Conservation (phyloP, 73 alveolate species). For the Uronychia binucleata region DNA sequence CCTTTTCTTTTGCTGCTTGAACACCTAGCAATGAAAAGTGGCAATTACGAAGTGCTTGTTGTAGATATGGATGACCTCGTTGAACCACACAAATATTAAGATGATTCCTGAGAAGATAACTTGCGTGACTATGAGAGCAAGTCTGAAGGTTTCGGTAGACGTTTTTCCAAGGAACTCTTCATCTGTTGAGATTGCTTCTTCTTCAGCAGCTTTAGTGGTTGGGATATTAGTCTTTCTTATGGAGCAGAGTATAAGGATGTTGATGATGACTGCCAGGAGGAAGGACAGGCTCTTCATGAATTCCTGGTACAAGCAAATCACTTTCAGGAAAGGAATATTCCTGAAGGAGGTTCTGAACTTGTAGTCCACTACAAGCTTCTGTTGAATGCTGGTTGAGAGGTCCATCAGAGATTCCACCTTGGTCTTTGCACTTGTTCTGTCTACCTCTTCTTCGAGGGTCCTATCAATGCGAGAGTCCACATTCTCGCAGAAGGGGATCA, state of each 20-base stretch:
- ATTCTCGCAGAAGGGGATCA: constrained; percentile 29
- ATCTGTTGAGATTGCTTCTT: neutral
- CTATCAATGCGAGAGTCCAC: constrained; percentile 6
- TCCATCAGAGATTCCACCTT: constrained; percentile 41
- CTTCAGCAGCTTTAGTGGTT: neutral
- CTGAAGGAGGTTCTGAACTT: constrained; percentile 2
- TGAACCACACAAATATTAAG: constrained; percentile 23
- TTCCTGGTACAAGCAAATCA: constrained; percentile 21
- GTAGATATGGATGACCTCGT: constrained; percentile 5
- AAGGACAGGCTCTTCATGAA: neutral
- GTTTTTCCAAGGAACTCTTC: neutral
- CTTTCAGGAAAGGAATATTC: constrained; percentile 18
- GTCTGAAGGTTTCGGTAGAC: neutral
- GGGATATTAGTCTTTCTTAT: neutral
- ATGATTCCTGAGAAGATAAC: constrained; percentile 3
- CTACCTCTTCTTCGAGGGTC: constrained; percentile 13
- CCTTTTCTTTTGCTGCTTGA: neutral
- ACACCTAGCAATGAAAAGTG: neutral
- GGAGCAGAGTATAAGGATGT: neutral
- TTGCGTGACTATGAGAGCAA: neutral
- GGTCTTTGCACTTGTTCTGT: constrained; percentile 44
- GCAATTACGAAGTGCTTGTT: neutral
- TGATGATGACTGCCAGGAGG: constrained; percentile 1
- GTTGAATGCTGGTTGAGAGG: neutral
- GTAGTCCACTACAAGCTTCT: constrained; percentile 18